Evolutionary conservation across 106 monocot species (phyloP).

Genomic region (Phalaenopsis equestris): DNA sequence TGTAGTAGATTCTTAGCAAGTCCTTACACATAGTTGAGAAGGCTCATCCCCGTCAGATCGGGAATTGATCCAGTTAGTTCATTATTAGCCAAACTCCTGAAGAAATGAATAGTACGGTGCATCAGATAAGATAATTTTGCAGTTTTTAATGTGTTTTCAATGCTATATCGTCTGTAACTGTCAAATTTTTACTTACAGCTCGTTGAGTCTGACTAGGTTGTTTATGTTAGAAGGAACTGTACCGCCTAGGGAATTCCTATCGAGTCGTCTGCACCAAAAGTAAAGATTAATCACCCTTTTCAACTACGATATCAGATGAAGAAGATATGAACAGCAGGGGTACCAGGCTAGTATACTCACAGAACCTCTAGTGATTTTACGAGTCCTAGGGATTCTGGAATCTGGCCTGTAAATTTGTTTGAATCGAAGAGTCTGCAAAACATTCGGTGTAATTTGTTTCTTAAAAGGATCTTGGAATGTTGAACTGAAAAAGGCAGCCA

Average conservation of each 20-base stretch:
- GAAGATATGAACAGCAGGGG: not conserved
- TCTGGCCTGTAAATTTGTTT: conserved; percentile 39
- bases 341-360: conserved; percentile 28
- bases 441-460: not conserved
- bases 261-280: conserved; percentile 39
- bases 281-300: not conserved
- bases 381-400: conserved; percentile 44
- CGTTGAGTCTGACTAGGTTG: conserved; percentile 29
- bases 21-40: conserved; percentile 63
- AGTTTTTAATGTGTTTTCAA: not conserved
- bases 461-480: not conserved
- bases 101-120: not conserved
- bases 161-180: not conserved
- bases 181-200: conserved; percentile 44
- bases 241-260: conserved; percentile 44
- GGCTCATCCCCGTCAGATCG: conserved; percentile 46
- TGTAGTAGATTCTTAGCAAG: not conserved
- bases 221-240: conserved; percentile 38
- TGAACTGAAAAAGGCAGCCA: not conserved
- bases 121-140: not conserved
- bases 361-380: conserved; percentile 31
- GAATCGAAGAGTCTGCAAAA: conserved; percentile 43
- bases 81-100: conserved; percentile 74
- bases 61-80: conserved; percentile 49
- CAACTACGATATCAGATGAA: not conserved